Evolutionary conservation across 768 basidiomycete species (phyloP), one percentile per base, ranked within the genome.

Genomic region (Suillus weaverae): DNA sequence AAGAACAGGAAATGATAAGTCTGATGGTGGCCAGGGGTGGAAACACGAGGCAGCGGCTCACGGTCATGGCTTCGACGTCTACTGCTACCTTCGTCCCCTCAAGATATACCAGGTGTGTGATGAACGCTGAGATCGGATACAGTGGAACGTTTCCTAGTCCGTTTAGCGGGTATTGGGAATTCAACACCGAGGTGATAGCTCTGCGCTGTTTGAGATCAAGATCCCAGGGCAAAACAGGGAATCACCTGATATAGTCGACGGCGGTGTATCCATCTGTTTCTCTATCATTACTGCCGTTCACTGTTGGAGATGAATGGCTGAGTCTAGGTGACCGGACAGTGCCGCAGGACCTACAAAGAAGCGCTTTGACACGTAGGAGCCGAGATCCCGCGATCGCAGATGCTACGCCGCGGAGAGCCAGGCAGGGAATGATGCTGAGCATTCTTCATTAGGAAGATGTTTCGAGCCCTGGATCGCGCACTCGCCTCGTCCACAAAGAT

Each of bases 401-500:
- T 2, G 89, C 92, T 14, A 97, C 88, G 2, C 93, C 92, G 62
- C 87, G 86, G 35, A 98, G 77, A 1, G 94, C 91, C 32, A 98
- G 82, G 75, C 95, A 97, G 0, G 95, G 95, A n/a, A 95, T 89
- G 65, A 97, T 92, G 69, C 92, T 93, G 68, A 62, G 30, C 22
- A 6, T 43, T 41, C 64, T 61, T 64, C 39, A 61, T 62, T 62
- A 35, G 61, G 67, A 59, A 61, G 26, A 18, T 54, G 35, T 44
- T 36, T 66, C 35, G 33, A 39, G 64, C 50, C 35, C 35, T 48
- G 22, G 30, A 54, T 44, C 38, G 55, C 35, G 9, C 54, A 50
- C 81, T 59, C 61, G 89, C 93, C 92, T 94, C 16, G 95, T 98
- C 94, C 94, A 98, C 9, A 98, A 79, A 2, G 95, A 97, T 6